Evolutionary conservation across 208 protist genomes (phyloP), one percentile per base, ranked within the genome.

Genomic region (Leishmania aethiopica): DNA sequence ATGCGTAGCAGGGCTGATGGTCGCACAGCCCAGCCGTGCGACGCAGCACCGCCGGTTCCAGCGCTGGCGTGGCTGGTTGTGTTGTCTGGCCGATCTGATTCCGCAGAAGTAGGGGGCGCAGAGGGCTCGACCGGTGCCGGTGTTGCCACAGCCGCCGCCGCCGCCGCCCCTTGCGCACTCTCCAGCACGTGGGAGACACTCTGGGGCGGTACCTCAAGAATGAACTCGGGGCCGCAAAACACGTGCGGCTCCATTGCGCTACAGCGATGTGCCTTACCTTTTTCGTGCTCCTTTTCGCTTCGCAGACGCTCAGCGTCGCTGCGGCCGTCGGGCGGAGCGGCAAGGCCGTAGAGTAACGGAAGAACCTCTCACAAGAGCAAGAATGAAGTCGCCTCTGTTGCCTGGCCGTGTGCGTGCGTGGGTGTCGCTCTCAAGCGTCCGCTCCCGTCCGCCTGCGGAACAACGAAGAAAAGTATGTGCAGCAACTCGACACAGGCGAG

Each of bases 1-100:
- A 92, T 98, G 90, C 77, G 96, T 97, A 89, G 96, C 92, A 90
- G 93, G 53, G 51, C 95, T 35, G 75, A 84, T 1, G 98, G 79
- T 98, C 97, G 87, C 99, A 99, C 72, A 92, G 94, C 73, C 98
- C 99, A 99, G 82, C 86, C 99, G 99, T 11, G 99, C 83, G 25
- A 78, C 86, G 57, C 67, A 25, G 84, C 99, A 96, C 69, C 97
- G 96, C 82, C 99, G 37, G 55, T 37, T 8, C 32, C 15, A 40
- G 15, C 42, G 62, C 62, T 69, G 15, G 62, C 10, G 32, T 6
- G 28, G 62, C 6, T 69, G 62, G 62, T 69, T 19, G 53, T 35
- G 28, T 55, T 10, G n/a, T 10, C 57, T 60, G 42, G 35, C 28
- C 3, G 19, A 76, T 70, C 53, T 17, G 60, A 17, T 22, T 45